phyloP scores from a whole-genome alignment of 2,329 filamentous ascomycete species.

The Alternaria burnsii region DNA sequence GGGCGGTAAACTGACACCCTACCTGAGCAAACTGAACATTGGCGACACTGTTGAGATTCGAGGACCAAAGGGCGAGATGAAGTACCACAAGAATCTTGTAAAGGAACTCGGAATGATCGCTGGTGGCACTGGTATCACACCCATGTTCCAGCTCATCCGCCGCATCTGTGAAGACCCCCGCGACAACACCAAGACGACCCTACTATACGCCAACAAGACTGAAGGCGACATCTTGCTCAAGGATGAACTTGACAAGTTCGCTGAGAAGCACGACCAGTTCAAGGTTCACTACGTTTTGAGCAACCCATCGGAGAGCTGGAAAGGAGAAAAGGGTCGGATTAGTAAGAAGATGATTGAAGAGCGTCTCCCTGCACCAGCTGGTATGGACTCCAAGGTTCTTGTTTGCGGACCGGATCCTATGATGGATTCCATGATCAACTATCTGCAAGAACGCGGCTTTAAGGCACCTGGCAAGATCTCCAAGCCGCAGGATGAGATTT shows the following conservation, averaged over 20 bases:
- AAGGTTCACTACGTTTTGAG: slow-evolving; percentile 64
- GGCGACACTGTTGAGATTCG: slow-evolving; percentile 63
- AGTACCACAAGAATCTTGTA: slow-evolving; percentile 52
- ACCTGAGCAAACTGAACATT: slow-evolving; percentile 58
- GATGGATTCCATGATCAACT: slow-evolving; percentile 17
- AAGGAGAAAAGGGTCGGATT: slow-evolving; percentile 12
- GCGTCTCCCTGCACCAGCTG: slow-evolving; percentile 42
- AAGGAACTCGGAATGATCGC: slow-evolving; percentile 65
- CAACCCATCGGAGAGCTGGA: slow-evolving; percentile 27
- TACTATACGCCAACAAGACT: slow-evolving; percentile 68
- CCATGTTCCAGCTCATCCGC: slow-evolving; percentile 69
- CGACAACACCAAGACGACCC: slow-evolving; percentile 64
- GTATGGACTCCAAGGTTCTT: slow-evolving; percentile 87
- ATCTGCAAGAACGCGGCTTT: slow-evolving; percentile 20
- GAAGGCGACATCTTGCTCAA: slow-evolving; percentile 69
- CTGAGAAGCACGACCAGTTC: slow-evolving; percentile 60
- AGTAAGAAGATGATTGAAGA: slow-evolving; percentile 19
- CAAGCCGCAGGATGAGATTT: slow-evolving; percentile 24
- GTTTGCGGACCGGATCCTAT: slow-evolving; percentile 70
- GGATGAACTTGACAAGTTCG: slow-evolving; percentile 64
- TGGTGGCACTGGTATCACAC: slow-evolving; percentile 63
- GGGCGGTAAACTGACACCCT: slow-evolving; percentile 59
- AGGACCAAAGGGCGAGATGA: slow-evolving; percentile 66
- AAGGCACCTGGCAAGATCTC: slow-evolving; percentile 23
- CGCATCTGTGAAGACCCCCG: slow-evolving; percentile 68